Evolutionary conservation across 768 basidiomycete genomes (phyloP), one percentile per base, ranked within the genome.

Genomic region (Termitomyces eurrhizus): DNA sequence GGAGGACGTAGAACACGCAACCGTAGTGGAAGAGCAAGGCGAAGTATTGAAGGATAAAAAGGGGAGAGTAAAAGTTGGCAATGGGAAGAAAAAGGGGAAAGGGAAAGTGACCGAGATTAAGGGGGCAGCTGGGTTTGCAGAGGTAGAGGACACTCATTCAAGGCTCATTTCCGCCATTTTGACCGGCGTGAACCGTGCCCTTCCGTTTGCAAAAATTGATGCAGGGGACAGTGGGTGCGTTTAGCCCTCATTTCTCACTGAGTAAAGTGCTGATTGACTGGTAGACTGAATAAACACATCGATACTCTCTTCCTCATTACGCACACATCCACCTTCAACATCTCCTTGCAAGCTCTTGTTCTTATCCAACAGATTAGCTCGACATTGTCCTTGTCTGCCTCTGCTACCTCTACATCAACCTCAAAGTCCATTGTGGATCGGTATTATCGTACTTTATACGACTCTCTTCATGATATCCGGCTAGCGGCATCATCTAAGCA

Each of bases 241-340:
- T 36, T 39, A 54, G 57, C 12, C 37, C 5, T 18, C 56, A 13
- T 52, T 11, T 29, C 24, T 54, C 53, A 1, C 29, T n/a, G 6
- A 24, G 7, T 7, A 5, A 9, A 14, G 21, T 36, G 50, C 21
- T 59, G 44, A 52, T 24, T 1, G 42, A 58, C 13, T 16, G 46
- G 49, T 66, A 94, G 92, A 32, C 86, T 98, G 66, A 82, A 86
- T 64, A 83, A 86, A 57, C 95, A 98, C 66, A 90, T 97, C 68
- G 90, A 94, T 71, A 94, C 93, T 0, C 85, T 98, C 24, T 98
- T 98, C 82, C 82, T 88, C 49, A 94, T 99, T 68, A 95, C 94
- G 2, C 96, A 98, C 73, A 90, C 84, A 8, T 95, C 93, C 8
- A 97, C 95, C 0, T 99, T 99, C 84, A 97, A 96, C 72, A 94